phyloP scores from a whole-genome alignment of 345 rosid species.

The Hypericum androsaemum region DNA sequence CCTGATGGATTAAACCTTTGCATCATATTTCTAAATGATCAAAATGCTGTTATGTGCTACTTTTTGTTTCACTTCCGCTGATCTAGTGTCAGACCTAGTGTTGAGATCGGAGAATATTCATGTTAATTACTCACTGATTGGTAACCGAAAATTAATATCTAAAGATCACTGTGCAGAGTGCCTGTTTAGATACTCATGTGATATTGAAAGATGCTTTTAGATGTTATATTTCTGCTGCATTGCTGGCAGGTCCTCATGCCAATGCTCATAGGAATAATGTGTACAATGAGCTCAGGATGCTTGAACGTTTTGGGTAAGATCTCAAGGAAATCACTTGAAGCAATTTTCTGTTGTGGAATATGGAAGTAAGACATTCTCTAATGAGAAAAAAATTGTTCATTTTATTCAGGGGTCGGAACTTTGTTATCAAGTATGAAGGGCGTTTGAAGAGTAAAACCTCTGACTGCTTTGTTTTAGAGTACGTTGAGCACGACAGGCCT shows the following conservation, averaged over 20 bases:
- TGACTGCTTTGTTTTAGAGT: constrained; percentile 82
- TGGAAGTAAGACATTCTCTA: too few species aligned
- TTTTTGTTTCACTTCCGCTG: constrained; percentile 6
- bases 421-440: constrained; percentile 67
- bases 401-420: constrained; percentile 68
- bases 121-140: too few species aligned
- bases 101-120: too few species aligned
- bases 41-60: constrained; percentile 8
- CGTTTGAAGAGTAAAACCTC: constrained; percentile 59
- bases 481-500: constrained; percentile 88
- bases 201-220: too few species aligned
- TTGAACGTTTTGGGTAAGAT: constrained; percentile 87
- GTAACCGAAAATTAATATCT: too few species aligned
- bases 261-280: constrained; percentile 62
- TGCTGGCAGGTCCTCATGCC: constrained; percentile 63
- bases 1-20: not conserved
- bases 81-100: too few species aligned
- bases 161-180: too few species aligned
- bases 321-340: not conserved
- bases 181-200: too few species aligned
- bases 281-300: constrained; percentile 68
- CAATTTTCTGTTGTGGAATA: too few species aligned
- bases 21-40: not conserved
- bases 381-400: too few species aligned
- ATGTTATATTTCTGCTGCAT: too few species aligned